A percentile compares a stretch with the other conserved stretches of the same genome.
These are phyloP conservation scores for Shiraia bambusicola DNA, from an alignment of 2,329 filamentous ascomycete species.

Conservation along the genomic window DNA sequence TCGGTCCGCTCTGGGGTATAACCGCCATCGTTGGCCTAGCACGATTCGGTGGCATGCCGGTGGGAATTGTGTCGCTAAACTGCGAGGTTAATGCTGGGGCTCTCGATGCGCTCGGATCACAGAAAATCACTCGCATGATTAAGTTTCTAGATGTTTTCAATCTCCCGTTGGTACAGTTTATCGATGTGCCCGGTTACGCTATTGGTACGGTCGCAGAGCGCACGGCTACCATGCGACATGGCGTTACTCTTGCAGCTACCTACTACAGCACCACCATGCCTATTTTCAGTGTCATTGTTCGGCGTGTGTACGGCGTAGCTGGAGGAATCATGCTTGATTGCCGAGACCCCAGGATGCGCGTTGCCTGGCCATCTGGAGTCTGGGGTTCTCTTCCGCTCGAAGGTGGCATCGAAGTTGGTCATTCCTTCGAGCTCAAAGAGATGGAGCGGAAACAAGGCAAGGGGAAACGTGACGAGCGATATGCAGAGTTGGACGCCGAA, in stretches of 20 bases:
- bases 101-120: conserved; percentile 60
- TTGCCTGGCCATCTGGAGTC: conserved; percentile 65
- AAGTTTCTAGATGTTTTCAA: conserved; percentile 69
- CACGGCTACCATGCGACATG: conserved; percentile 65
- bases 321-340: conserved; percentile 66
- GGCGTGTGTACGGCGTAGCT: conserved; percentile 64
- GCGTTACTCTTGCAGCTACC: conserved; percentile 60
- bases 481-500: conserved; percentile 60
- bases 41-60: conserved; percentile 57
- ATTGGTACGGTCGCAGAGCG: conserved; percentile 65
- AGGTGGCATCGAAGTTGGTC: conserved; percentile 65
- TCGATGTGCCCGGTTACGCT: conserved; percentile 63
- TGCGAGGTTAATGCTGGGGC: conserved; percentile 63
- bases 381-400: conserved; percentile 65
- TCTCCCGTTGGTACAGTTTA: conserved; percentile 63
- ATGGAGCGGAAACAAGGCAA: conserved; percentile 54
- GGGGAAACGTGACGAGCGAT: conserved; percentile 52
- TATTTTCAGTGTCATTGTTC: conserved; percentile 63
- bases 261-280: conserved; percentile 65
- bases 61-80: conserved; percentile 62
- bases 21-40: conserved; percentile 64
- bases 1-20: conserved; percentile 63
- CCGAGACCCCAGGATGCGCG: conserved; percentile 60
- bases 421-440: conserved; percentile 60
- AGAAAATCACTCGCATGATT: conserved; percentile 61